A percentile compares a stretch with the other conserved stretches of the same genome.
phyloP scores from a whole-genome alignment of 768 basidiomycete species.

The Asterophora lycoperdoides region DNA sequence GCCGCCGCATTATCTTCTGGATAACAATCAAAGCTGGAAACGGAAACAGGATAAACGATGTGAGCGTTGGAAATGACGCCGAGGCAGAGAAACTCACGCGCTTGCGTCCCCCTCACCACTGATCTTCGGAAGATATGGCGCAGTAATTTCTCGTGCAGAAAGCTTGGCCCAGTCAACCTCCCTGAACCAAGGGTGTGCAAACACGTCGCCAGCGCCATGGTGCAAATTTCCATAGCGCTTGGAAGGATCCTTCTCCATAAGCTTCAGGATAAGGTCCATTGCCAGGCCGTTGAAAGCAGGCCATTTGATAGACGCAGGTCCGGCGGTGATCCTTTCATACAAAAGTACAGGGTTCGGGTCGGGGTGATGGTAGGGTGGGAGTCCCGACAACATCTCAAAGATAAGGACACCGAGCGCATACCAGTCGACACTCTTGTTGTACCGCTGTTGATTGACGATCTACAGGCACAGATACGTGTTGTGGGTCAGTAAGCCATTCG shows the following conservation, averaged over 20 bases:
- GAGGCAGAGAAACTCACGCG: constrained; percentile 54
- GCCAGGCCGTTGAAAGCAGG: constrained; percentile 74
- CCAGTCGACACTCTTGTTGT: constrained; percentile 98
- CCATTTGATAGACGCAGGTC: constrained; percentile 73
- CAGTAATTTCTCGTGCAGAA: constrained; percentile 79
- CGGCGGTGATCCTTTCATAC: constrained; percentile 87
- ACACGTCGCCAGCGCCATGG: constrained; percentile 88
- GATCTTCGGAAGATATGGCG: constrained; percentile 93
- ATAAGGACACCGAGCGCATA: constrained; percentile 96
- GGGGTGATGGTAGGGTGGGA: constrained; percentile 89
- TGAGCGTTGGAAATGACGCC: background rate
- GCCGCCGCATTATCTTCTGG: constrained; percentile 67
- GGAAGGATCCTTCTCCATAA: constrained; percentile 86
- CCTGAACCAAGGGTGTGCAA: constrained; percentile 88
- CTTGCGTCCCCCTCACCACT: constrained; percentile 92
- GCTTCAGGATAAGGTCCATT: constrained; percentile 82
- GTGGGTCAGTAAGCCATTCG: constrained; percentile 10
- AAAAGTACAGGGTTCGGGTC: constrained; percentile 81
- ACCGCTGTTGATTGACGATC: constrained; percentile 79
- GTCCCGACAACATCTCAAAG: constrained; percentile 96
- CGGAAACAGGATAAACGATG: constrained; percentile 8
- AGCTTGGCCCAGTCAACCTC: constrained; percentile 92
- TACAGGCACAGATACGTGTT: constrained; percentile 29
- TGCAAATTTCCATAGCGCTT: constrained; percentile 87
- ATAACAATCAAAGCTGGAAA: constrained; percentile 66